These are phyloP conservation scores for Crataegus laevigata DNA, from an alignment of 306 rosid genomes.

Conservation along the genomic window DNA sequence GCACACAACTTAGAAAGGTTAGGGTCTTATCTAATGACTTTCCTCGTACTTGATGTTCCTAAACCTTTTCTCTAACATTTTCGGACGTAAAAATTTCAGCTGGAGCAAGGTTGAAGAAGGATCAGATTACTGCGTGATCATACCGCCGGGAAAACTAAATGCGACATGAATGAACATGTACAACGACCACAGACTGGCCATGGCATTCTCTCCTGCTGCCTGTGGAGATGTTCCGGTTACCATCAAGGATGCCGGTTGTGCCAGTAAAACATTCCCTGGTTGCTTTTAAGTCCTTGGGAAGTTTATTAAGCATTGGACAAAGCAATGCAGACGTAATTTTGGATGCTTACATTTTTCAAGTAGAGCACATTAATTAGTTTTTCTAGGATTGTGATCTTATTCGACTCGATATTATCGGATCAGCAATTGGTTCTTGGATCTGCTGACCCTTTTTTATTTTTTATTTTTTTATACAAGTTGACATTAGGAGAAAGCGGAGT, in stretches of 20 bases:
- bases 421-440: slow-evolving; percentile 10
- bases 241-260: slow-evolving; percentile 92
- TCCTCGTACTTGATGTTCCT: slow-evolving; percentile 1
- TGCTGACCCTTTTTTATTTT: not conserved
- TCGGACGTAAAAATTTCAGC: slow-evolving; percentile 33
- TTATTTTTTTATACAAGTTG: not conserved
- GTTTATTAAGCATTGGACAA: slow-evolving; percentile 28
- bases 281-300: slow-evolving; percentile 78
- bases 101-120: slow-evolving; percentile 95
- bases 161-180: slow-evolving; percentile 79
- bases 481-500: too few relatives aligned
- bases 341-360: slow-evolving; percentile 5
- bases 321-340: slow-evolving; percentile 12
- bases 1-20: slow-evolving; percentile 98
- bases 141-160: slow-evolving; percentile 74
- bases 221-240: slow-evolving; percentile 87
- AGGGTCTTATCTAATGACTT: slow-evolving; percentile 8
- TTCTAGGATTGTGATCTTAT: slow-evolving; percentile 11
- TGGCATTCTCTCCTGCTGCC: slow-evolving; percentile 95
- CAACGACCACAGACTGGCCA: slow-evolving; percentile 97
- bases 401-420: not conserved
- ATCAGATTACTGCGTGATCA: slow-evolving; percentile 83
- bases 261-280: slow-evolving; percentile 90
- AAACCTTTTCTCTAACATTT: not conserved
- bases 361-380: slow-evolving; percentile 20